phyloP scores from a whole-genome alignment of 208 protist genomes.

The Jaenimonas drosophilae region DNA sequence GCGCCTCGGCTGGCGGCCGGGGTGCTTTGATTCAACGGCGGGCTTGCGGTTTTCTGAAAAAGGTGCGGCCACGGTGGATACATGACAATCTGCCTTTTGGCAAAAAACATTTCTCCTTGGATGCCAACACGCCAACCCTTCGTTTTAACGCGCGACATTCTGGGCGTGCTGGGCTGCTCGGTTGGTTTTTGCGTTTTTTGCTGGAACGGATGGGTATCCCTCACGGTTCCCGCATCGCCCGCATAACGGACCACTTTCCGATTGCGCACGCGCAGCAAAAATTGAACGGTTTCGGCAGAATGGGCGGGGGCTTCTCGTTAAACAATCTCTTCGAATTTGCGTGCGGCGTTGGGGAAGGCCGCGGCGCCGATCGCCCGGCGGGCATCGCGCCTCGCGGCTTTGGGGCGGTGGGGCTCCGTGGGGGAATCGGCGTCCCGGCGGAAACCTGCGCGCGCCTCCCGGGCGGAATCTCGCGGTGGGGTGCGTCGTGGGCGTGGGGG shows the following conservation, averaged over 20 bases:
- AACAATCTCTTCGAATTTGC: constrained; percentile 1
- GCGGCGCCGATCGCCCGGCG: no score
- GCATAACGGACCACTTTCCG: not conserved
- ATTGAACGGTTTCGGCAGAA: constrained; percentile 1
- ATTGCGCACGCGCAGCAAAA: not conserved
- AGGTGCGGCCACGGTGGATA: not conserved
- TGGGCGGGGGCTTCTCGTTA: not conserved
- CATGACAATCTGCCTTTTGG: not conserved
- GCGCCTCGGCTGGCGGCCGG: not conserved
- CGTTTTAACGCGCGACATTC: not conserved
- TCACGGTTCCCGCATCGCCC: not conserved
- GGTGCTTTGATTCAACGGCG: not conserved
- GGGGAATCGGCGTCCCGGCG: no score
- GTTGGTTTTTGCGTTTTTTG: not conserved
- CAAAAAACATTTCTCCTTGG: not conserved
- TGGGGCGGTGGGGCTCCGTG: no score
- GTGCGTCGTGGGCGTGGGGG: no score
- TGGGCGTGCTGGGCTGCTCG: not conserved
- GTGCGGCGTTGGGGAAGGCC: no score
- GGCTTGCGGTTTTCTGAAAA: not conserved
- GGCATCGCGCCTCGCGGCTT: no score
- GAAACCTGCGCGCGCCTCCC: no score
- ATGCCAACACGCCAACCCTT: not conserved
- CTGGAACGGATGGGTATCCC: not conserved
- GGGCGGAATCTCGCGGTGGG: no score